phyloP scores from a whole-genome alignment of 2,329 filamentous ascomycete species.

The Plenodomus tracheiphilus region DNA sequence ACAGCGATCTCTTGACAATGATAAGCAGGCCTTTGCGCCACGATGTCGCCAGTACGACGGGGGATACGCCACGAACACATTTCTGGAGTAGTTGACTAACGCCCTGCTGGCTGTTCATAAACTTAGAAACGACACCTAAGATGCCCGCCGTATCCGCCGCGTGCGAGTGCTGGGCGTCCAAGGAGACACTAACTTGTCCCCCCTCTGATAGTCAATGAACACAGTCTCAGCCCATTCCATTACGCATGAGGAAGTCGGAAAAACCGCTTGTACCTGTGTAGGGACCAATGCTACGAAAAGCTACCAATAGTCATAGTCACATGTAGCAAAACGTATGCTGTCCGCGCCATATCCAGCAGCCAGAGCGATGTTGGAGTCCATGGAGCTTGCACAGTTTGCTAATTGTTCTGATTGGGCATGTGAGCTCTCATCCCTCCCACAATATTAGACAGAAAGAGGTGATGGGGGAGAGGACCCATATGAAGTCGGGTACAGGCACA shows the following conservation, averaged over 20 bases:
- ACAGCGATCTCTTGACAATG: background rate
- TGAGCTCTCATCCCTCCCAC: too few species aligned
- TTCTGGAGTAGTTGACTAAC: background rate
- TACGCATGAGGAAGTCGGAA: background rate
- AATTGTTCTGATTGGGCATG: too few species aligned
- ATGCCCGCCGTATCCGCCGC: background rate
- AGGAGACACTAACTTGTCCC: background rate
- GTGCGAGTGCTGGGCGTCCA: background rate
- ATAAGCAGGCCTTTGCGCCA: background rate
- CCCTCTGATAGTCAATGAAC: background rate
- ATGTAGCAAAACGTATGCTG: too few species aligned
- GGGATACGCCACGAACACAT: slow-evolving; percentile 2
- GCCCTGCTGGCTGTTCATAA: background rate
- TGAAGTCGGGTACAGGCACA: too few species aligned
- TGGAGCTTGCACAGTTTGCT: too few species aligned
- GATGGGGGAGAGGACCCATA: too few species aligned
- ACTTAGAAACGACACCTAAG: background rate
- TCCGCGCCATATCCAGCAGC: too few species aligned
- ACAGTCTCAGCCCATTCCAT: background rate
- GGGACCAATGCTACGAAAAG: too few species aligned
- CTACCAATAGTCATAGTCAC: too few species aligned
- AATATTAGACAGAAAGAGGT: too few species aligned
- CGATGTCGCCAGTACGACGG: background rate
- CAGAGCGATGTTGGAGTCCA: too few species aligned
- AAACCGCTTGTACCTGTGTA: background rate